Evolutionary conservation across 2,329 filamentous ascomycete species (phyloP), one percentile per base, ranked within the genome.

Genomic region (Pseudogymnoascus pannorum): DNA sequence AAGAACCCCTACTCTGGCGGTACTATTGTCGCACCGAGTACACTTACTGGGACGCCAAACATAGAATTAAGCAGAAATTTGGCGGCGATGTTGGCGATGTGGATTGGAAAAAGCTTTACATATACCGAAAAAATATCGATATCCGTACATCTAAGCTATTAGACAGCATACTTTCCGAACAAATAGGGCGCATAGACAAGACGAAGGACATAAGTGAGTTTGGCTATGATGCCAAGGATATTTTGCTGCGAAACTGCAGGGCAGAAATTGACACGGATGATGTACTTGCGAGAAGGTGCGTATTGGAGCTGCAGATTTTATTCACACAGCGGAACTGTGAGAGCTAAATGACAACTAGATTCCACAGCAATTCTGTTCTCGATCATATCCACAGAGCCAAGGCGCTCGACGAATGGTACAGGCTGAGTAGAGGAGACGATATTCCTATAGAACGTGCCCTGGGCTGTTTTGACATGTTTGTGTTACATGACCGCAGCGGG

Each of bases 191-290:
- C 18, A 81, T 91, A 61, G 79, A 81, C 61, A 86, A 87, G 68
- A 86, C 91, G 64, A 84, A 88, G 67, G 76, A 81, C 58, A 88
- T 97, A 64, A 85, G 89, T 60, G 76, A 79, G 26, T 79, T 87
- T 68, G 92, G 92, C 0, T 93, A 92, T 69, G 92, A 97, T 76
- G 89, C 88, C 51, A 97, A 97, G 72, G 92, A 97, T 72, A 87
- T 86, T 60, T 80, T 97, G 57, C 69, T 92, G 63, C 78, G 81
- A 61, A 86, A 96, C 70, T 84, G 81, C 63, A 77, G 77, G 76
- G 80, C 14, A 7, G 48, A 61, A 62, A 81, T 87, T 11, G 78
- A 83, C 40, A 79, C 77, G 4, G 83, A 88, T 12, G 91, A 97
- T 75, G 84, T 89, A 60, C 76, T 99, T 68, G 89, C 93, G 12